phyloP scores from a whole-genome alignment of 2,329 filamentous ascomycete genomes.

The Cryphonectria japonica region DNA sequence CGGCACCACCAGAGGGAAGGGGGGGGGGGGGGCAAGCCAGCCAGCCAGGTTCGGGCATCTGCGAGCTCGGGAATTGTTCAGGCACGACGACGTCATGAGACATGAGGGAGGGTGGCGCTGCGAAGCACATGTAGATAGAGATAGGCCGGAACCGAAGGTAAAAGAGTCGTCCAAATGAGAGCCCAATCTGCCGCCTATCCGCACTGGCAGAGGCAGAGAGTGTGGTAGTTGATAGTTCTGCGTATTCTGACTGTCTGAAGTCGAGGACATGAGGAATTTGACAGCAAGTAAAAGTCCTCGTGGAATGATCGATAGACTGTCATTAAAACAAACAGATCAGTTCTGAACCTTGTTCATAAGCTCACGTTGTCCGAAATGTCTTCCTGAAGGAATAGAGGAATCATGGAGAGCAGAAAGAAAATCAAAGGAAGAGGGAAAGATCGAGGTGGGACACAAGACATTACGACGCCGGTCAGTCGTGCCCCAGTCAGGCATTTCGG shows the following conservation, averaged over 20 bases:
- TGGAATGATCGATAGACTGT: too few species aligned
- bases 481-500: not conserved
- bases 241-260: not conserved
- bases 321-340: too few species aligned
- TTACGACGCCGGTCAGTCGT: not conserved
- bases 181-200: not conserved
- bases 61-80: not conserved
- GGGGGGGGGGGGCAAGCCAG: not conserved
- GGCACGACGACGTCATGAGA: slow-evolving; percentile 2
- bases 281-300: too few species aligned
- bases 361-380: too few species aligned
- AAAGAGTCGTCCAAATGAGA: not conserved
- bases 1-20: not conserved
- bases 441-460: not conserved
- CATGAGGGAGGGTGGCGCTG: not conserved
- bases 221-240: not conserved
- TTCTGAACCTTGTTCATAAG: too few species aligned
- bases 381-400: too few species aligned
- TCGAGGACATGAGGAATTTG: not conserved
- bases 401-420: too few species aligned
- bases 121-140: not conserved
- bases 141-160: not conserved
- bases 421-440: not conserved
- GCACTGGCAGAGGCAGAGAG: not conserved
- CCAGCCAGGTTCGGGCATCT: slow-evolving; percentile 4